phyloP scores from a whole-genome alignment of 176 grass and related monocot species.

The Eragrostis curvula region DNA sequence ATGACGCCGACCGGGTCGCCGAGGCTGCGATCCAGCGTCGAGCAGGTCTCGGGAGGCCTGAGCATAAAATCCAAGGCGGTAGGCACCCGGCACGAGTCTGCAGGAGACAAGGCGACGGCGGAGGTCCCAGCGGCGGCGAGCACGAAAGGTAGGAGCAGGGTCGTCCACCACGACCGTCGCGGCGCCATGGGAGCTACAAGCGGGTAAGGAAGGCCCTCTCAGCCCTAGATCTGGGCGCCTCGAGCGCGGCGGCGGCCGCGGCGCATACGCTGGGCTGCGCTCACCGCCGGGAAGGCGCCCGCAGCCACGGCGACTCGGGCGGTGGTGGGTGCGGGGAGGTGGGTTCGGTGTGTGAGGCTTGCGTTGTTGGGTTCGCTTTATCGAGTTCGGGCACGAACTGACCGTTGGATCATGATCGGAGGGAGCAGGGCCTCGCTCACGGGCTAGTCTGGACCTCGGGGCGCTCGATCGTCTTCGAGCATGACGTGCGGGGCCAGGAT shows the following conservation, averaged over 20 bases:
- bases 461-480: background rate
- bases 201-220: background rate
- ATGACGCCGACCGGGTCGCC: conserved; percentile 61
- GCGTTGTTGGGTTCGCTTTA: conserved; percentile 46
- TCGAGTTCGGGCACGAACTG: background rate
- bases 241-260: conserved; percentile 5
- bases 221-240: conserved; percentile 45
- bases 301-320: conserved; percentile 43
- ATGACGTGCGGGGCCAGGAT: conserved; percentile 25
- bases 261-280: conserved; percentile 19
- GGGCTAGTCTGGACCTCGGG: conserved; percentile 1
- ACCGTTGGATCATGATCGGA: conserved; percentile 40
- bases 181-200: conserved; percentile 39
- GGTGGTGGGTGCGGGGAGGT: conserved; percentile 29
- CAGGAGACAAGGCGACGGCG: background rate
- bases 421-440: background rate
- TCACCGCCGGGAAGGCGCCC: conserved; percentile 40
- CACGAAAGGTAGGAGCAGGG: conserved; percentile 44
- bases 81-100: conserved; percentile 39
- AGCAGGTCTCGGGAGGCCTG: conserved; percentile 37
- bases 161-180: conserved; percentile 35
- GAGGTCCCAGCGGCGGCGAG: conserved; percentile 15
- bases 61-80: conserved; percentile 39
- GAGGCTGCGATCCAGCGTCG: conserved; percentile 42
- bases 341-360: conserved; percentile 43